Base-by-base conservation (phyloP, 1,139 yeast species). In the Yamadazyma songkhlaensis region DNA sequence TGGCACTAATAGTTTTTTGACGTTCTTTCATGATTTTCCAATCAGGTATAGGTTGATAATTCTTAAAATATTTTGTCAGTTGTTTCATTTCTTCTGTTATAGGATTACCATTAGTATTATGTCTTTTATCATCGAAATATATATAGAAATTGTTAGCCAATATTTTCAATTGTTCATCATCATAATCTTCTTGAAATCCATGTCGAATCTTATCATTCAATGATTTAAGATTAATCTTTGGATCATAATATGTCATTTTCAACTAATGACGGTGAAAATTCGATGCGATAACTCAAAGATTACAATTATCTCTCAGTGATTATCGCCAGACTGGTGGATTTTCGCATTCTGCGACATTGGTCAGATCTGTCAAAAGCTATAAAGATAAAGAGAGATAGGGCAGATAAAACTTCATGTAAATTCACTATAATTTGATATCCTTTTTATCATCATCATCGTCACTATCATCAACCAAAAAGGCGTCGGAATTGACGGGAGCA, bases 1-100 rank as follows among this genome's bases (percentile, higher is more conserved):
- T 97, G 0, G 97, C 98, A 42, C 87, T 81, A n/a, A 90, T 89
- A 1, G 99, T 94, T 55, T 90, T 84, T 55, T 86, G 96, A 30
- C 96, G 77, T 51, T 89, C 96, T 46, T 84, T 81, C 74, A 88
- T 85, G 25, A 81, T 76, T 49, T 94, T 85, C 98, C 98, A 92
- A 54, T 92, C 97, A 4, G 79, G 64, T 5, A 84, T 83, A 3
- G 87, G 84, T 53, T 83, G 87, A 55, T 79, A 81, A 44, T 74
- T 76, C 38, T 62, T 64, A 24, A 64, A 64, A 36, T 73, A 71
- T 39, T 64, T 64, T 14, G 72, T 70, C 17, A 60, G 53, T 26
- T 58, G 56, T 50, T 75, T 77, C 67, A 66, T 63, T 31, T 73
- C 79, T 13, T 72, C 73, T 1, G 80, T 67, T n/a, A 81, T 72